A percentile compares a stretch with the other conserved stretches of the same genome.
These are phyloP conservation scores for Forsythia viridissima DNA, from an alignment of 257 asterid genomes.

Conservation along the genomic window DNA sequence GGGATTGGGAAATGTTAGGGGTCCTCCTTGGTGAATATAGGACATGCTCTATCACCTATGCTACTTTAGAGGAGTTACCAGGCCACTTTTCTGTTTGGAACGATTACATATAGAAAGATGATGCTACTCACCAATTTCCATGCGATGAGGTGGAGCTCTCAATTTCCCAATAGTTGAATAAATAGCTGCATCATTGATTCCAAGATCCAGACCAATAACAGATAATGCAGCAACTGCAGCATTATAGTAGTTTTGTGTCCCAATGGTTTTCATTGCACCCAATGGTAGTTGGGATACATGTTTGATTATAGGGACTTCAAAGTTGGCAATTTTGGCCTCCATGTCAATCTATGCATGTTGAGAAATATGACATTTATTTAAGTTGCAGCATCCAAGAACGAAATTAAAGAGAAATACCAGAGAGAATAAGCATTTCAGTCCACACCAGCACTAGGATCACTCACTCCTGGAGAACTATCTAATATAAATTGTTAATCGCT, in stretches of 20 bases:
- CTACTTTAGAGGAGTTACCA: no score
- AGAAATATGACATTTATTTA: not conserved
- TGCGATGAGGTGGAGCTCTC: slow-evolving; percentile 39
- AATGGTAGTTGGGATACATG: slow-evolving; percentile 24
- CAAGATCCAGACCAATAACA: slow-evolving; percentile 36
- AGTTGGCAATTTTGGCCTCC: slow-evolving; percentile 34
- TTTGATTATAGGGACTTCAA: slow-evolving; percentile 27
- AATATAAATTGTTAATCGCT: not conserved
- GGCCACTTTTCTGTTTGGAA: not conserved
- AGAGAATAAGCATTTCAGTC: not conserved
- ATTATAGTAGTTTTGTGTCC: slow-evolving; percentile 40
- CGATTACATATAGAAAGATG: not conserved
- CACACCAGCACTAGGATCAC: not conserved
- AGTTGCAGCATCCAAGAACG: not conserved
- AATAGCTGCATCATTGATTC: slow-evolving; percentile 27
- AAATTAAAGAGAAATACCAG: not conserved
- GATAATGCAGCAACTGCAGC: slow-evolving; percentile 43
- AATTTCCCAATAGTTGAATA: slow-evolving; percentile 31
- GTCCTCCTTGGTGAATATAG: not conserved
- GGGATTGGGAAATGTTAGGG: not conserved
- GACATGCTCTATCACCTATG: not conserved
- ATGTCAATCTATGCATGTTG: slow-evolving; percentile 24
- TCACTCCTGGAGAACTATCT: not conserved
- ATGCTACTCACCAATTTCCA: slow-evolving; percentile 34
- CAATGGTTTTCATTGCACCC: slow-evolving; percentile 35